These are phyloP conservation scores for Chlamydomonas applanata DNA, from an alignment of 139 green algal genomes.

Conservation along the genomic window DNA sequence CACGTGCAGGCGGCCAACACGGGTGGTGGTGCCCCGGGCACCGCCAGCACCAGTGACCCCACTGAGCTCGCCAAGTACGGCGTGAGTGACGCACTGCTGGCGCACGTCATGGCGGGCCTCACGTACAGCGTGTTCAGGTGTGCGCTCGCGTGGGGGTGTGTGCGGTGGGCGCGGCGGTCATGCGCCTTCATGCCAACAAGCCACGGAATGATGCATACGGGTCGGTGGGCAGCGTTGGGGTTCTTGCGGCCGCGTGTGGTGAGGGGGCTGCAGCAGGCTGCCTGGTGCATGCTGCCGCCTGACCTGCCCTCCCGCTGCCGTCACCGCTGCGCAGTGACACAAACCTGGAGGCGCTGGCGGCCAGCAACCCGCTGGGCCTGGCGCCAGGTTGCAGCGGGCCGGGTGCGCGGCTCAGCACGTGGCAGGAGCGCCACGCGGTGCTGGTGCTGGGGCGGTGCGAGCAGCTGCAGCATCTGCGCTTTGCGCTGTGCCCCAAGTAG, in stretches of 20 bases:
- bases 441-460: slow-evolving; percentile 59
- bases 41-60: background rate
- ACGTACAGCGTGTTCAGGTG: slow-evolving; percentile 44
- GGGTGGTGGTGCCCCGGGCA: background rate
- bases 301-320: no score
- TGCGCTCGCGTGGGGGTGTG: background rate
- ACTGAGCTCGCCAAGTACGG: slow-evolving; percentile 19
- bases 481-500: slow-evolving; percentile 75
- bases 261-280: no score
- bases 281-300: no score
- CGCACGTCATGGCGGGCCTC: slow-evolving; percentile 20
- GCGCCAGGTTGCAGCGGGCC: background rate
- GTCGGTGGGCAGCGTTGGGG: no score
- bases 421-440: slow-evolving; percentile 72
- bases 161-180: no score
- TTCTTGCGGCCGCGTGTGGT: no score
- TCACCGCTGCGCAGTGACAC: slow-evolving; percentile 22
- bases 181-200: no score
- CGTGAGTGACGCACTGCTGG: slow-evolving; percentile 12
- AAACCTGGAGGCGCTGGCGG: slow-evolving; percentile 14
- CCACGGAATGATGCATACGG: no score
- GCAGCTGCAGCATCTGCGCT: slow-evolving; percentile 81
- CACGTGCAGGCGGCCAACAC: background rate
- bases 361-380: slow-evolving; percentile 15
- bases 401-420: slow-evolving; percentile 45